Base-by-base conservation (phyloP, 2,329 filamentous ascomycete species). In the Xylaria digitata region DNA sequence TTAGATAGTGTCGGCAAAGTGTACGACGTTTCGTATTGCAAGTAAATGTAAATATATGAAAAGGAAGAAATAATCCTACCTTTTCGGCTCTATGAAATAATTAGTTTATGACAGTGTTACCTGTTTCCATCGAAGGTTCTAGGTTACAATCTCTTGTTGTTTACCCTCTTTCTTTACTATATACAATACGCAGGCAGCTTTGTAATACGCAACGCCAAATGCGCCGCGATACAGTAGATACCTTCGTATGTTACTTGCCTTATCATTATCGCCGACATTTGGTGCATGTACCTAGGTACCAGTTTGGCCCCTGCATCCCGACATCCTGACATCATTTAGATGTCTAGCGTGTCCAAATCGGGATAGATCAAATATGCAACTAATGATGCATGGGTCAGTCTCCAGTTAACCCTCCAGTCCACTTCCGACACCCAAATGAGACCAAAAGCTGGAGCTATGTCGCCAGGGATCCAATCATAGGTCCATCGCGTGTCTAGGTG, bases 131-230 rank as follows among this genome's bases (percentile, higher is more conserved):
- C 61, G 63, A 69, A 73, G 69, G 65, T 75, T 73, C 69, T 75
- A 26, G 26, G 26, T 26, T 1, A 71, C 73, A 73, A 71, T 67
- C 50, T 66, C 37, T 59, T 34, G 50, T 50, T 64, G 67, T 40
- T 19, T 6, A 17, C 37, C 37, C 11, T 40, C 9, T 13, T 13
- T 34, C 26, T 26, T 26, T 26, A 26, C 6, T 37, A 37, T 13
- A 13, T 37, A 1, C 8, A 37, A 6, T 34, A 34, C 9, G 45
- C 67, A 76, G 66, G 71, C 70, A 79, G 80, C 80, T 81, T 81
- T 80, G 80, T 81, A 81, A 81, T 81, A 76, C 78, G 76, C 77
- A 67, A 54, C 34, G 34, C 26, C 5, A 15, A n/a, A 30, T 34
- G 19, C 17, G 32, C 26, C 26, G 55, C 21, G 40, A 19, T 15